Conservation (phyloP, 2,329 filamentous ascomycete species). For the Talaromyces sp. region DNA sequence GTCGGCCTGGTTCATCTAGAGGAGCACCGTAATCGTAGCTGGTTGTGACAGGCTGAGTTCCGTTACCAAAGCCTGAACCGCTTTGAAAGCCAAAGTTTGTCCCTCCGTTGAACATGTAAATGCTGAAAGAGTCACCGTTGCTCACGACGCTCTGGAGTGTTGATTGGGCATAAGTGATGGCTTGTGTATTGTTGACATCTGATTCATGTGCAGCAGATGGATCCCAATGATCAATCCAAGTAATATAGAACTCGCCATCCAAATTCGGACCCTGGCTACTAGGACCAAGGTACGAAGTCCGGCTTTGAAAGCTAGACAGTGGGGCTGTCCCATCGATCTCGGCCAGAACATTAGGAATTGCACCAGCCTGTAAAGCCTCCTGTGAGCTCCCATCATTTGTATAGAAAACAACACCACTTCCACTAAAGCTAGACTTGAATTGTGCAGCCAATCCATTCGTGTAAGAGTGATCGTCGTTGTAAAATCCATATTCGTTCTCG, state of each 20-base stretch:
- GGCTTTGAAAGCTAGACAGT: too few relatives aligned
- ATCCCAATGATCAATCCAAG: too few relatives aligned
- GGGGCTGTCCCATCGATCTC: constrained; percentile 42
- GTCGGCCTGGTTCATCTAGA: constrained; percentile 49
- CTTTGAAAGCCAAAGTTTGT: constrained; percentile 51
- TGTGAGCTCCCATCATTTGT: too few relatives aligned
- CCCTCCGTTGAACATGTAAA: constrained; percentile 55
- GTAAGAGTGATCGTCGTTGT: background rate
- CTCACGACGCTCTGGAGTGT: background rate
- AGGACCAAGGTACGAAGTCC: too few relatives aligned
- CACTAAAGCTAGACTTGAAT: too few relatives aligned
- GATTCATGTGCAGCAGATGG: too few relatives aligned
- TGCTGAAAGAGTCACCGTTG: constrained; percentile 24
- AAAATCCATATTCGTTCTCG: background rate
- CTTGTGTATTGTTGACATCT: too few relatives aligned
- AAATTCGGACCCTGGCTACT: background rate
- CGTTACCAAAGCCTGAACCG: constrained; percentile 42
- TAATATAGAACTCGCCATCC: constrained; percentile 38
- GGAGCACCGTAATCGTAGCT: constrained; percentile 53
- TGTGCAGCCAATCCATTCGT: constrained; percentile 21
- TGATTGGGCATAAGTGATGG: too few relatives aligned
- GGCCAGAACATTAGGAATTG: constrained; percentile 43
- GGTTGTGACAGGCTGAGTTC: constrained; percentile 40
- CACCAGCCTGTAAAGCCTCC: constrained; percentile 4
- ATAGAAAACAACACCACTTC: too few relatives aligned